A percentile compares a stretch with the other conserved stretches of the same genome.
These are phyloP conservation scores for Eucalyptus cloeziana DNA, from an alignment of 345 rosid species.

Conservation along the genomic window DNA sequence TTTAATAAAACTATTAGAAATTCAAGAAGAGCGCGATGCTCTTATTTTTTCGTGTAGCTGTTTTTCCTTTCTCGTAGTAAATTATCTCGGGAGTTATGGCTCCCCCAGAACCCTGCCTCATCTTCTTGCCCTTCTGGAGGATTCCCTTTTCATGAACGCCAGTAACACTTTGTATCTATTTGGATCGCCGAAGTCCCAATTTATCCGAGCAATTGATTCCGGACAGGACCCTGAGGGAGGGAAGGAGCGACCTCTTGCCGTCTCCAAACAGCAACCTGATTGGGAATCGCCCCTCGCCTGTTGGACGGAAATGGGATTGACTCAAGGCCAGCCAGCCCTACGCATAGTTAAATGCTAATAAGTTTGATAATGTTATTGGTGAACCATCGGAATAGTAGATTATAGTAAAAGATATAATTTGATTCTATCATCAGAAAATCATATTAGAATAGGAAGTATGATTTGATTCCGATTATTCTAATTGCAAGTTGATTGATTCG, in stretches of 20 bases:
- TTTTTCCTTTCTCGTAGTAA: background rate
- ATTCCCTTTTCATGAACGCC: background rate
- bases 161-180: background rate
- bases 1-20: background rate
- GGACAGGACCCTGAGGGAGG: rapidly evolving
- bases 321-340: background rate
- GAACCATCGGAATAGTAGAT: background rate
- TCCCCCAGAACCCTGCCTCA: background rate
- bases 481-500: rapidly evolving
- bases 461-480: too few relatives aligned
- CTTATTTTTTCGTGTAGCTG: background rate
- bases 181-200: background rate
- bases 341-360: background rate
- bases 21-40: background rate
- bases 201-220: too few relatives aligned
- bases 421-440: rapidly evolving
- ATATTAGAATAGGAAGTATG: too few relatives aligned
- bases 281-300: too few relatives aligned
- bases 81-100: background rate
- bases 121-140: background rate
- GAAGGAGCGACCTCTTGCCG: background rate
- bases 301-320: background rate
- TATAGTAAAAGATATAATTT: background rate
- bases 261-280: background rate
- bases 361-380: too few relatives aligned